Evolutionary conservation across 345 rosid genomes (phyloP).

Genomic region (Eucalyptus urophylla): DNA sequence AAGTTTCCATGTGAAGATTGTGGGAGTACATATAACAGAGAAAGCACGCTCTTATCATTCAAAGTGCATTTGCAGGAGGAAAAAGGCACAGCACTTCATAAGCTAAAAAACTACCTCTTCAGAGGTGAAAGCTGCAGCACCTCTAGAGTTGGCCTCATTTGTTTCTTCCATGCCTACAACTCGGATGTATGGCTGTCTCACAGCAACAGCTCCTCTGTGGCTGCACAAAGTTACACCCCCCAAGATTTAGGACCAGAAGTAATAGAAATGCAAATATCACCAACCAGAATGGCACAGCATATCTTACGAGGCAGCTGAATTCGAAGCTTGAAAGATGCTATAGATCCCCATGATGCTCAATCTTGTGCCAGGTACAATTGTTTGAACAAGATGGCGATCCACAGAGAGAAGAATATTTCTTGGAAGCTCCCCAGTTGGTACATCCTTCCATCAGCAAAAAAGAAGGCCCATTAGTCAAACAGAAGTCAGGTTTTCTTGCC

Average conservation of each 20-base stretch:
- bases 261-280: background rate
- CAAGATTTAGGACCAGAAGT: background rate
- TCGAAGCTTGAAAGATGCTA: slow-evolving; percentile 82
- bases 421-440: slow-evolving; percentile 99
- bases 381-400: slow-evolving; percentile 86
- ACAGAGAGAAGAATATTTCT: slow-evolving; percentile 89
- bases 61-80: background rate
- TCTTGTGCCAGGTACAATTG: slow-evolving; percentile 88
- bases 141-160: slow-evolving; percentile 67
- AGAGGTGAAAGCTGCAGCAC: slow-evolving; percentile 59
- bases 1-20: background rate
- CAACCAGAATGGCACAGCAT: background rate
- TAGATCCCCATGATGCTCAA: slow-evolving; percentile 90
- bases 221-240: slow-evolving; percentile 15
- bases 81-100: background rate
- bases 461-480: background rate
- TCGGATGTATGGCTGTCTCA: slow-evolving; percentile 90
- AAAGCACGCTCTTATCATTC: background rate
- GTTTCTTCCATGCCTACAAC: slow-evolving; percentile 85
- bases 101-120: slow-evolving; percentile 51
- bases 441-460: slow-evolving; percentile 45
- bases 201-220: slow-evolving; percentile 88
- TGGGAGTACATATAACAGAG: background rate
- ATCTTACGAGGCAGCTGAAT: slow-evolving; percentile 60
- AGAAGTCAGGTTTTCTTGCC: background rate